Percentiles rank a stretch among this genome's conserved stretches.
Conservation (phyloP, 208 protist species). For the Leishmania tarentolae region DNA sequence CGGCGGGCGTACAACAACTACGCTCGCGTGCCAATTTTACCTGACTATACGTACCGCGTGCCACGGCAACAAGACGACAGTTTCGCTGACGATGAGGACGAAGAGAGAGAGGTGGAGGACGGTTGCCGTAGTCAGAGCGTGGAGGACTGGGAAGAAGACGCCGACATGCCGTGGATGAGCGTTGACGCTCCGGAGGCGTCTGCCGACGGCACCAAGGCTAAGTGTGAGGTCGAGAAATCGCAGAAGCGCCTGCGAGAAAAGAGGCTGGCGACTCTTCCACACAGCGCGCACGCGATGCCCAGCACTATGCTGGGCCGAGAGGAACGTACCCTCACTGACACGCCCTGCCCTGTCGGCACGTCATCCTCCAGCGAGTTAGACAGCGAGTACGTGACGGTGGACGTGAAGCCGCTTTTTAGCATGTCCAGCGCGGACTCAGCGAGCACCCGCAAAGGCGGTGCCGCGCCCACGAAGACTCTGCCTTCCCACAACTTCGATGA, state of each 20-base stretch:
- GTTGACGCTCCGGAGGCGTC: conserved; percentile 28
- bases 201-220: conserved; percentile 13
- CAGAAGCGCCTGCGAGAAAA: conserved; percentile 17
- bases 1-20: conserved; percentile 86
- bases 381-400: conserved; percentile 67
- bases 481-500: conserved; percentile 81
- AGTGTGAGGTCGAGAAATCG: conserved; percentile 13
- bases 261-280: conserved; percentile 29
- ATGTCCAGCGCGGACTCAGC: not conserved
- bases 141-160: conserved; percentile 4
- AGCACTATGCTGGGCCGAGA: conserved; percentile 45
- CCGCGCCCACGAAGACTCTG: conserved; percentile 26
- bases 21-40: conserved; percentile 82
- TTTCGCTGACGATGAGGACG: conserved; percentile 28
- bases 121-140: conserved; percentile 15
- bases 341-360: not conserved
- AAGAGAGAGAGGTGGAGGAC: conserved; percentile 21
- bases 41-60: conserved; percentile 84
- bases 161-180: conserved; percentile 41
- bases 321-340: not conserved
- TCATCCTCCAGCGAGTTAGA: conserved; percentile 25
- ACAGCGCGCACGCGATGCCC: conserved; percentile 68
- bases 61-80: conserved; percentile 48
- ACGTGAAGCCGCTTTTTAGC: conserved; percentile 76
- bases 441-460: not conserved